phyloP scores from a whole-genome alignment of 371 early-diverging fungal genomes.

The Mucor plumbeus region DNA sequence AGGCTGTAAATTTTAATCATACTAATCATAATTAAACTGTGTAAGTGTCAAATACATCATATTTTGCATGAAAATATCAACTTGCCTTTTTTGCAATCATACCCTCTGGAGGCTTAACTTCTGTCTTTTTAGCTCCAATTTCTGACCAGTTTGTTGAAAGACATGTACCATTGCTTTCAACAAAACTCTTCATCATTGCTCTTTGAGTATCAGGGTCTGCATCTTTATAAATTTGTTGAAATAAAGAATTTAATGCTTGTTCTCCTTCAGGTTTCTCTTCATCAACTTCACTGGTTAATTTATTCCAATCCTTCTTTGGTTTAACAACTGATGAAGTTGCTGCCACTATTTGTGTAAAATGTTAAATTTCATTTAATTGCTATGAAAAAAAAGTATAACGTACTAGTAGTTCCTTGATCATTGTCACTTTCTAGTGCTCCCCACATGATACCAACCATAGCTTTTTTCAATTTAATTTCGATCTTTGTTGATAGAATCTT shows the following conservation, averaged over 20 bases:
- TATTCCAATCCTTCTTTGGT: conserved; percentile 81
- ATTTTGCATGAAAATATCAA: not conserved
- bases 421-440: conserved; percentile 79
- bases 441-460: conserved; percentile 75
- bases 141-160: conserved; percentile 97
- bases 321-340: conserved; percentile 40
- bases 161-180: conserved; percentile 94
- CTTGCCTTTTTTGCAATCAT: conserved; percentile 81
- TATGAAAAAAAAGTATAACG: conserved; percentile 15
- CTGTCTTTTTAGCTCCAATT: conserved; percentile 82
- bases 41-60: not conserved
- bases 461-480: conserved; percentile 91
- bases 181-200: conserved; percentile 98
- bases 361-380: not conserved
- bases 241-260: conserved; percentile 84
- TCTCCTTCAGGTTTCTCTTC: conserved; percentile 88
- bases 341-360: conserved; percentile 21
- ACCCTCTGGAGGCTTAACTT: conserved; percentile 91
- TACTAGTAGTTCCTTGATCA: conserved; percentile 35
- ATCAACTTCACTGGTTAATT: conserved; percentile 67
- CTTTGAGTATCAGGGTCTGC: conserved; percentile 90
- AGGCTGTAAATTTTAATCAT: conserved; percentile 10
- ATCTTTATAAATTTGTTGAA: conserved; percentile 91
- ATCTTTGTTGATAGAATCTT: conserved; percentile 89
- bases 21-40: conserved; percentile 10